Conservation (phyloP, 495 filamentous ascomycete species). For the Penicillium crystallinum region DNA sequence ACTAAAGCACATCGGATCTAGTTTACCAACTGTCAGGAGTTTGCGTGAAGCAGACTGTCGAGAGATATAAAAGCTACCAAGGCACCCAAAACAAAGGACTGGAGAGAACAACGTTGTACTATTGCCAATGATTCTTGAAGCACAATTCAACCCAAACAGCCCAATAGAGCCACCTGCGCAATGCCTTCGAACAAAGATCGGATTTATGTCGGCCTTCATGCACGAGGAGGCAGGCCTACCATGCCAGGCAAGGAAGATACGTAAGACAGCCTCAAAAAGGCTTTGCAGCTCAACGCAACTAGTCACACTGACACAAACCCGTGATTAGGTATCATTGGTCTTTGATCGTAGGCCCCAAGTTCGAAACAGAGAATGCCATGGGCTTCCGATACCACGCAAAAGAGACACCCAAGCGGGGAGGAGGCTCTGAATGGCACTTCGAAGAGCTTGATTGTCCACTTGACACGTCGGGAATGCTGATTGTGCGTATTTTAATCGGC, state of each 20-base stretch:
- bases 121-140: too few species aligned
- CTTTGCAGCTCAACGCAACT: not conserved
- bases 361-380: constrained; percentile 10
- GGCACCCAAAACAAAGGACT: too few species aligned
- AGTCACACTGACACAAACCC: not conserved
- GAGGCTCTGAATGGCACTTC: constrained; percentile 28
- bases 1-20: too few species aligned
- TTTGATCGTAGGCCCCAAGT: constrained; percentile 36
- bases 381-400: constrained; percentile 32
- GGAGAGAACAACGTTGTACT: too few species aligned
- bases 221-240: constrained; percentile 28
- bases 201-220: constrained; percentile 31
- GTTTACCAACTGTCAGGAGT: too few species aligned
- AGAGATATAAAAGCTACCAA: too few species aligned
- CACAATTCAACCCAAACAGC: not conserved
- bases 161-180: not conserved
- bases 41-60: too few species aligned
- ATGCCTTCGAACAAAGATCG: constrained; percentile 30
- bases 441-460: constrained; percentile 23
- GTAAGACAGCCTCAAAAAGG: not conserved
- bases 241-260: constrained; percentile 29
- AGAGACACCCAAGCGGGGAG: constrained; percentile 6
- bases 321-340: constrained; percentile 31
- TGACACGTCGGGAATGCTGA: constrained; percentile 24
- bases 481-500: constrained; percentile 42